Evolutionary conservation across 768 basidiomycete genomes (phyloP).

Genomic region (Agaricus bisporus): DNA sequence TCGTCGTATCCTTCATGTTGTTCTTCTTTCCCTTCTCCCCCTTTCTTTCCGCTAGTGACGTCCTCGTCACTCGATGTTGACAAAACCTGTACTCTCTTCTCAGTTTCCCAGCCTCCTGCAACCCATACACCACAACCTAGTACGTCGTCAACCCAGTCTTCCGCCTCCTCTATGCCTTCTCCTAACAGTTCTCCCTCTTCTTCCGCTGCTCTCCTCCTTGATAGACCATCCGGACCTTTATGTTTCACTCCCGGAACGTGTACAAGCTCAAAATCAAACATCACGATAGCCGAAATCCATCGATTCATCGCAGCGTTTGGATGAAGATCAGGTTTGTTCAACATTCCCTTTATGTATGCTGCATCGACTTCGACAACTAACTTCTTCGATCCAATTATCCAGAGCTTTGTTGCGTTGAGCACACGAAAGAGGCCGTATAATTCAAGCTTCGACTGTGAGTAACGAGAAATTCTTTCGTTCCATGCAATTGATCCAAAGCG

Average conservation of each 20-base stretch:
- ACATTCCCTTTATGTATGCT: constrained; percentile 34
- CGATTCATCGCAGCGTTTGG: constrained; percentile 32
- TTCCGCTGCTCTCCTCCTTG: constrained; percentile 13
- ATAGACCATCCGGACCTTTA: constrained; percentile 15
- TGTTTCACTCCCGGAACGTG: constrained; percentile 30
- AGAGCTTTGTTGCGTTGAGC: constrained; percentile 6
- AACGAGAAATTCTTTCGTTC: not conserved
- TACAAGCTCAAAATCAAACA: constrained; percentile 29
- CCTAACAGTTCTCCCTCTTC: constrained; percentile 18
- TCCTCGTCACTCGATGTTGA: no score
- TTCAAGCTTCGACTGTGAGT: constrained; percentile 17
- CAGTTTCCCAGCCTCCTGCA: not conserved
- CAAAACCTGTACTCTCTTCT: no score
- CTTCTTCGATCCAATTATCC: constrained; percentile 16
- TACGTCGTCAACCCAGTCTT: constrained; percentile 18
- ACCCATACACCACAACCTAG: constrained; percentile 8
- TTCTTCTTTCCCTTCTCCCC: no score
- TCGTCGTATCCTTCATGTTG: no score
- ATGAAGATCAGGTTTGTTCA: constrained; percentile 31
- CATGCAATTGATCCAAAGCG: constrained; percentile 5
- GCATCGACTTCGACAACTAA: constrained; percentile 32
- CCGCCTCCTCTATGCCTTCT: constrained; percentile 3
- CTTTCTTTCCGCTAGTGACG: no score
- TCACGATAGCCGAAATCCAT: constrained; percentile 34
- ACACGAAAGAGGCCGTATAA: constrained; percentile 27